A percentile compares a stretch with the other conserved stretches of the same genome.
Evolutionary conservation across 164 flowering plant genomes (phyloP).

Genomic region (Magnolia sinica): DNA sequence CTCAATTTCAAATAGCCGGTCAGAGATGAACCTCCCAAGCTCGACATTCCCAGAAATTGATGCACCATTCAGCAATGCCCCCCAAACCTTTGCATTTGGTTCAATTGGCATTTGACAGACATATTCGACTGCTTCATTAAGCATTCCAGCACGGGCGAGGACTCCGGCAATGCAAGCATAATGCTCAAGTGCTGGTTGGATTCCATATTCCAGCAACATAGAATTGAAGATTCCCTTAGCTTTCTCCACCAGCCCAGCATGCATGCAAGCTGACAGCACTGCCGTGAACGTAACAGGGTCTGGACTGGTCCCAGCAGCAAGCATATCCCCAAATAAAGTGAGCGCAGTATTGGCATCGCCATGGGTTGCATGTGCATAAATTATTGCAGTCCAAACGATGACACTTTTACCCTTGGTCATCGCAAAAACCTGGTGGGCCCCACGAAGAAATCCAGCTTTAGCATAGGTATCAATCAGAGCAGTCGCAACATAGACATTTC

Average conservation of each 20-base stretch:
- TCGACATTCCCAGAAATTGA: constrained; percentile 57
- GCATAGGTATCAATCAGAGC: constrained; percentile 73
- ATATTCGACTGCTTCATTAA: constrained; percentile 58
- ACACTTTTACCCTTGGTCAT: constrained; percentile 42
- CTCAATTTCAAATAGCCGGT: constrained; percentile 60
- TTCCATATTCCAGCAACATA: constrained; percentile 43
- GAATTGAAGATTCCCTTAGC: constrained; percentile 53
- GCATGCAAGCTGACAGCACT: constrained; percentile 76
- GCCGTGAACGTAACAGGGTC: constrained; percentile 74
- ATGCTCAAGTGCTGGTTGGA: constrained; percentile 61
- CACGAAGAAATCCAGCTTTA: constrained; percentile 59
- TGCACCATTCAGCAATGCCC: constrained; percentile 74
- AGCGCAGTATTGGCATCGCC: constrained; percentile 60
- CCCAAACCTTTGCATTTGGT: constrained; percentile 79
- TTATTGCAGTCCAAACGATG: constrained; percentile 80
- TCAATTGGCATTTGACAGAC: constrained; percentile 63
- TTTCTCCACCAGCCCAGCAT: constrained; percentile 59
- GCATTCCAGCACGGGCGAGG: constrained; percentile 66
- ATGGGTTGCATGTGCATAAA: constrained; percentile 70
- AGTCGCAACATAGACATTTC: constrained; percentile 58
- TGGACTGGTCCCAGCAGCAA: constrained; percentile 42
- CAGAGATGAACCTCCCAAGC: constrained; percentile 56
- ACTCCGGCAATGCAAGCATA: constrained; percentile 88
- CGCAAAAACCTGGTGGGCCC: constrained; percentile 49
- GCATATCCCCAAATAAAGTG: constrained; percentile 52